Conservation (phyloP, 441 rosid genomes). For the Biscutella laevigata region DNA sequence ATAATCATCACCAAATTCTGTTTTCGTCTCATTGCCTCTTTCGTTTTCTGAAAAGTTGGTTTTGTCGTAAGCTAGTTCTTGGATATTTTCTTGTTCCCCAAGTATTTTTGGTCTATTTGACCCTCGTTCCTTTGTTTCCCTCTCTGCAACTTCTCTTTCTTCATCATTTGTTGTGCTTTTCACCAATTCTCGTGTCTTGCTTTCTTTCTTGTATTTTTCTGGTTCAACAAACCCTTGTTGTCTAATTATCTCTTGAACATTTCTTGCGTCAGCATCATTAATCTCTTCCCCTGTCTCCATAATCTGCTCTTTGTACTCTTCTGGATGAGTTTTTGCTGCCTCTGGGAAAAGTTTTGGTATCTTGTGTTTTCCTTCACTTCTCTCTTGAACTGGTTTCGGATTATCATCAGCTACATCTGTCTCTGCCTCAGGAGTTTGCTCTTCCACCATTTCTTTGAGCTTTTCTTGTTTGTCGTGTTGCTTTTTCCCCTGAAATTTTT, state of each 20-base stretch:
- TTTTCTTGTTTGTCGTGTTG: neutral
- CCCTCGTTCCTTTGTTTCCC: constrained; percentile 7
- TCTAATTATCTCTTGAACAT: neutral
- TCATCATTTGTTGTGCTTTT: constrained; percentile 10
- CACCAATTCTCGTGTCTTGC: neutral
- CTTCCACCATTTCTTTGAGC: constrained; percentile 1
- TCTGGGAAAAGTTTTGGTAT: neutral
- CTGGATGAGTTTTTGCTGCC: neutral
- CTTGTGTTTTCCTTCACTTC: neutral
- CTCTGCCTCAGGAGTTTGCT: constrained; percentile 14
- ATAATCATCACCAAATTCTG: constrained; percentile 1
- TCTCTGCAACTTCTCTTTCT: constrained; percentile 2
- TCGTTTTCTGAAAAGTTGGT: neutral
- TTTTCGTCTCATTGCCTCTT: neutral
- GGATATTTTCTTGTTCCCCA: neutral
- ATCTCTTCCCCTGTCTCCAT: neutral
- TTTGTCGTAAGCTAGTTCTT: constrained; percentile 5
- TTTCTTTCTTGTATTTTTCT: neutral
- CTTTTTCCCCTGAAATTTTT: neutral
- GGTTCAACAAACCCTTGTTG: constrained; percentile 3
- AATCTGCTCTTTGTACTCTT: neutral
- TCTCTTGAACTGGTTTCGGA: neutral
- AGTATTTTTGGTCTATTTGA: constrained; percentile 7
- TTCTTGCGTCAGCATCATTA: neutral
- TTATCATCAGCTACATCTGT: neutral